phyloP scores from a whole-genome alignment of 805 yeast genomes.

The Metschnikowia cerradonensis region DNA sequence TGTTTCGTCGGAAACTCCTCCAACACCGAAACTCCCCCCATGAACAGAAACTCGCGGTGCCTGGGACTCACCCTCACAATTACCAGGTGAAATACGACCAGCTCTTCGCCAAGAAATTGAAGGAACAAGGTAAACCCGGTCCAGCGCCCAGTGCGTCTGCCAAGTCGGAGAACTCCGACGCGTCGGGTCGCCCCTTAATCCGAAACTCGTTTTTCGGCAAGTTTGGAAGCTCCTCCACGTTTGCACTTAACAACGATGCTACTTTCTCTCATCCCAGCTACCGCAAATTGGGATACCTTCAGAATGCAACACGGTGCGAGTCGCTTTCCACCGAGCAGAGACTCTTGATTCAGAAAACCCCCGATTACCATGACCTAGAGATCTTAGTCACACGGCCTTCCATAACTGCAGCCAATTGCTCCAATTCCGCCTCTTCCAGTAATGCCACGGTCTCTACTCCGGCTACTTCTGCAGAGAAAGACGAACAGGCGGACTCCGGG shows the following conservation, averaged over 20 bases:
- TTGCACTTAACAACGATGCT: constrained; percentile 6
- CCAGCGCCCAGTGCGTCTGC: neutral
- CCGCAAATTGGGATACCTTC: constrained; percentile 15
- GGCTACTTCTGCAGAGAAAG: constrained; percentile 17
- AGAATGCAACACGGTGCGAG: constrained; percentile 30
- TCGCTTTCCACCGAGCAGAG: constrained; percentile 33
- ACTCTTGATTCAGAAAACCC: constrained; percentile 24
- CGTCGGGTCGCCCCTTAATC: constrained; percentile 23
- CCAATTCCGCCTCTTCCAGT: neutral
- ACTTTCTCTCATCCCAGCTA: constrained; percentile 1
- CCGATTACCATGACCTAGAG: constrained; percentile 29
- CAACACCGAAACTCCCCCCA: constrained; percentile 30
- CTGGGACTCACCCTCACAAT: constrained; percentile 32
- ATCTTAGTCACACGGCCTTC: constrained; percentile 36
- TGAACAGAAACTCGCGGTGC: constrained; percentile 25
- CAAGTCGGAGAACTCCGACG: constrained; percentile 2
- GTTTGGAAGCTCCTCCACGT: constrained; percentile 23
- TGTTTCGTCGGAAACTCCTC: constrained; percentile 54
- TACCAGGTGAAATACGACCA: constrained; percentile 40
- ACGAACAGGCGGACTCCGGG: constrained; percentile 26
- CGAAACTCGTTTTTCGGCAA: constrained; percentile 41
- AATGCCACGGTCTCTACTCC: constrained; percentile 12
- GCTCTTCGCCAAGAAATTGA: constrained; percentile 31
- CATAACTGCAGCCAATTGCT: neutral
- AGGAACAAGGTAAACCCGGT: constrained; percentile 24